Base-by-base conservation (phyloP, 345 rosid genomes). In the Bruguiera parviflora region DNA sequence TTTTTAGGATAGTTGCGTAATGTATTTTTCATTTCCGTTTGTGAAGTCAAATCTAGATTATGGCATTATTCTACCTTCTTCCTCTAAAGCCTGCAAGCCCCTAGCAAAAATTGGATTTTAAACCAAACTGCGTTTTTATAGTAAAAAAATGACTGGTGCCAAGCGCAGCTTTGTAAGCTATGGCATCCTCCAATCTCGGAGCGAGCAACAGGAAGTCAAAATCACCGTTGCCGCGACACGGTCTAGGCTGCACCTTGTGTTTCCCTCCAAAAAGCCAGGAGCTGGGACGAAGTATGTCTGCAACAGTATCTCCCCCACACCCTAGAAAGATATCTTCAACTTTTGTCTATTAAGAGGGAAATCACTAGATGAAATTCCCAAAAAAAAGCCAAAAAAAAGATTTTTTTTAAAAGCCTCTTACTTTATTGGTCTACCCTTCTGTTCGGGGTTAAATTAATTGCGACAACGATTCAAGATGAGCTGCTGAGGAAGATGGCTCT, bases 281-380 rank as follows among this genome's bases (percentile, higher is more conserved):
- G 65, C 79, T 88, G 96, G 98, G 98, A 89, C 80, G 94, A 91
- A 75, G 98, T n/a, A 90, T 10, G 90, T 88, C 70, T 85, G 92
- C 18, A 86, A 92, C 21, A 89, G 82, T 19, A 88, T 91, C 81
- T 83, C 97, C 69, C 84, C 94, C 66, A 85, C 92, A 33, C 86
- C 92, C 51, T 46, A 89, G 39, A 71, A 77, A 61, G 95, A 89
- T 66, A 84, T 89, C 76, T 91, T 91, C 85, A 80, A 89, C 92
- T 96, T 89, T 6, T 22, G 18, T 67, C 18, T 1, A 22, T 4
- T 1, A 29, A 19, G 22, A 53, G n/a, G 37, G 37, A 33, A 33
- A 33, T 33, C 0, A 10, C 37, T 8, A 1, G 8, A 8, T 7
- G 9, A 6, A 20, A 53, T 2, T 7, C 58, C 28, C 28, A 27